Base-by-base conservation (phyloP, 2,329 filamentous ascomycete species). In the Alternaria ventricosa region DNA sequence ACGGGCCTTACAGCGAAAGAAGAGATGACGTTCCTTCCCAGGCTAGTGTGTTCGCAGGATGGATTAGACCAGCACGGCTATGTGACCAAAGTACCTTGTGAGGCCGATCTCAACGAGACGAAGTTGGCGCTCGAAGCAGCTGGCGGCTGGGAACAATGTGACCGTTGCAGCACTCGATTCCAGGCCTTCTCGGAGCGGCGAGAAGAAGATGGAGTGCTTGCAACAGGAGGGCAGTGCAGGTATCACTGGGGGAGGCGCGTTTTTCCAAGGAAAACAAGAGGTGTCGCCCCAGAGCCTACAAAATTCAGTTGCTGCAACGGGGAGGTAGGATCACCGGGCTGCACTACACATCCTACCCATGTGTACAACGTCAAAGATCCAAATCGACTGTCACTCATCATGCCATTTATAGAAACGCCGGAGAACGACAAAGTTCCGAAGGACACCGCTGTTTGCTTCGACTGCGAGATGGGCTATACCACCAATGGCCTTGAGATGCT, bases 391-490 rank as follows among this genome's bases (percentile, higher is more conserved):
- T 93, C 94, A 0, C 83, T 89, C 0, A 82, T 95, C 4, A 85
- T 96, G 72, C 94, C 95, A 55, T 99, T 96, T 77, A 86, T 88
- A 60, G 81, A 88, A 65, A 98, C 96, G 0, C 94, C 94, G 0
- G 80, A 84, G 12, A 94, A 93, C 68, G 78, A 82, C 1, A 72
- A 81, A 12, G 75, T 71, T 1, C 66, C 73, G 4, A 66, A 68
- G 33, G 53, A 74, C 1, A 87, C 87, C 36, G 92, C 91, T 3
- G 89, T 98, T 11, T 91, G 89, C 67, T 95, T 99, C 73, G 96
- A 99, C 78, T 98, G 96, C 74, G 96, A 99, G 77, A 99, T 99
- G 96, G 93, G 92, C 5, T 98, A 97, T 76, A 99, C 96, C 0
- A 92, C 92, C 1, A 81, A 91, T 54, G 96, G 96, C 0, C 83